A percentile compares a stretch with the other conserved stretches of the same genome.
Evolutionary conservation across 495 filamentous ascomycete genomes (phyloP).

Genomic region (Talaromyces liani): DNA sequence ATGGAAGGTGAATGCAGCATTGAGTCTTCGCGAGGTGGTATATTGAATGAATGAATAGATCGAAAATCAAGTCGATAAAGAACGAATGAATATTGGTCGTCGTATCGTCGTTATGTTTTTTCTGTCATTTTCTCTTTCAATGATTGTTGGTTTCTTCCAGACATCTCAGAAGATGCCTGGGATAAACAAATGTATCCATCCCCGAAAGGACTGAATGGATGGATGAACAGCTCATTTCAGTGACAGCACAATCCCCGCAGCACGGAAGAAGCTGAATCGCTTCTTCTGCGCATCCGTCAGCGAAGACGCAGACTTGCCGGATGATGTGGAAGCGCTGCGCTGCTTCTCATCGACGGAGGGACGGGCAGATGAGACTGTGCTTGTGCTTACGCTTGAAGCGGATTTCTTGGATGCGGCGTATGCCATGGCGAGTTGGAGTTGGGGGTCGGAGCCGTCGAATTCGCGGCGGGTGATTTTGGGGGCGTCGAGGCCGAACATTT

Average conservation of each 20-base stretch:
- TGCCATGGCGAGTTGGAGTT: not conserved
- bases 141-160: not conserved
- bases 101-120: not conserved
- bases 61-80: not conserved
- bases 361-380: not conserved
- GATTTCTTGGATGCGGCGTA: not conserved
- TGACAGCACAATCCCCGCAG: not conserved
- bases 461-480: not conserved
- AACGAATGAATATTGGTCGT: not conserved
- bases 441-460: constrained; percentile 7
- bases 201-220: not conserved
- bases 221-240: not conserved
- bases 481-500: not conserved
- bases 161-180: not conserved
- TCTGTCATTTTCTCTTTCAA: not conserved
- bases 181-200: not conserved
- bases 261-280: not conserved
- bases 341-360: not conserved
- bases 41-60: not conserved
- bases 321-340: not conserved
- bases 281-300: not conserved
- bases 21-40: not conserved
- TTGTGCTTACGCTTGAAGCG: not conserved
- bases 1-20: not conserved
- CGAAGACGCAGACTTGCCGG: not conserved